phyloP scores from a whole-genome alignment of 345 rosid species.

The Isatis tinctoria region DNA sequence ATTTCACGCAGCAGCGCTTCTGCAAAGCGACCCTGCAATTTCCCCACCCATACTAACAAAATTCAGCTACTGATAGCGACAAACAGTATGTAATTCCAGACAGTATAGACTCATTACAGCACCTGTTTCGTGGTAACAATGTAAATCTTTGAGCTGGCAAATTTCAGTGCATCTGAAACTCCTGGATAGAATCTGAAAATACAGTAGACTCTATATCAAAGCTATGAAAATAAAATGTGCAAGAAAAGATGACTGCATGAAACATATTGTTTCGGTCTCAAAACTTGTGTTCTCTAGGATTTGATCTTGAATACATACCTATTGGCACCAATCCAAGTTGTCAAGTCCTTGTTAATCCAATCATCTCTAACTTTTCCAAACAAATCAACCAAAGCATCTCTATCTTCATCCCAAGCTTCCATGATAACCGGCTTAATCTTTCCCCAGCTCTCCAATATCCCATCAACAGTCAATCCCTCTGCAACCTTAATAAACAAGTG shows the following conservation, averaged over 20 bases:
- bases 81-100: background rate
- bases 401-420: conserved; percentile 82
- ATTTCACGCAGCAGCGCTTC: conserved; percentile 66
- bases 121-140: conserved; percentile 94
- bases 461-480: conserved; percentile 64
- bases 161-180: conserved; percentile 74
- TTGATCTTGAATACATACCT: conserved; percentile 40
- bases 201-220: background rate
- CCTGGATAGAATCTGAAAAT: conserved; percentile 81
- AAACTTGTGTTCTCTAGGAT: background rate
- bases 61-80: background rate
- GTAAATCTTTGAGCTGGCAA: conserved; percentile 75
- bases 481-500: conserved; percentile 49
- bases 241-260: background rate
- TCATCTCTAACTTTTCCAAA: conserved; percentile 90
- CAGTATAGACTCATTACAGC: background rate
- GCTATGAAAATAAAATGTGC: background rate
- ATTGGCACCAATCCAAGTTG: conserved; percentile 92
- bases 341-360: conserved; percentile 74
- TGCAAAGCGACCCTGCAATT: conserved; percentile 69
- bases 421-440: conserved; percentile 70
- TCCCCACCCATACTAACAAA: background rate
- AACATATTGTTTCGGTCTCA: background rate
- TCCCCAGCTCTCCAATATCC: conserved; percentile 70
- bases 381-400: conserved; percentile 60